phyloP scores from a whole-genome alignment of 371 early-diverging fungal species.

The Mortierella sp. region DNA sequence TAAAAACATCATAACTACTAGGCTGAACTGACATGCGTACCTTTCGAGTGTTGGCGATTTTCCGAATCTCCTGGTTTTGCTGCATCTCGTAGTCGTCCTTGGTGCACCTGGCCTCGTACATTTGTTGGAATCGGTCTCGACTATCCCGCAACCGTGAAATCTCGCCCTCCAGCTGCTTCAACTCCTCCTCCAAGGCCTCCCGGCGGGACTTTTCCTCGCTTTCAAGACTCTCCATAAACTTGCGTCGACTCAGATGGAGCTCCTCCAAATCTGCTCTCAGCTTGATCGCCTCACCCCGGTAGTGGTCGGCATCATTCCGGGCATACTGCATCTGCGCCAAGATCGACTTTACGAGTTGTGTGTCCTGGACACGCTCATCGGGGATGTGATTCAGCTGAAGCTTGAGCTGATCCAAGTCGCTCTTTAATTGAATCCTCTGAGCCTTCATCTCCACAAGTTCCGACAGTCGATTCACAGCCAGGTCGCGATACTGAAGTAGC shows the following conservation, averaged over 20 bases:
- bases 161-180: slow-evolving; percentile 81
- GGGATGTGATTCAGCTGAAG: slow-evolving; percentile 65
- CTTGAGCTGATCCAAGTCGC: slow-evolving; percentile 64
- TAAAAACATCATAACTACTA: background rate
- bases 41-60: slow-evolving; percentile 78
- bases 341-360: slow-evolving; percentile 63
- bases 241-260: slow-evolving; percentile 75
- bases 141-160: slow-evolving; percentile 81
- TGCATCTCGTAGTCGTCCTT: slow-evolving; percentile 75
- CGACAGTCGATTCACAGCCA: slow-evolving; percentile 65
- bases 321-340: slow-evolving; percentile 68
- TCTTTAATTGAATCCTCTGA: slow-evolving; percentile 61
- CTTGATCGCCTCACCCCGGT: slow-evolving; percentile 65
- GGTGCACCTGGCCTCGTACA: slow-evolving; percentile 77
- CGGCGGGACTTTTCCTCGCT: slow-evolving; percentile 77
- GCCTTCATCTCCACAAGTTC: slow-evolving; percentile 69
- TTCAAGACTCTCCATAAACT: slow-evolving; percentile 61
- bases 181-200: slow-evolving; percentile 69
- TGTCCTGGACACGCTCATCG: slow-evolving; percentile 62
- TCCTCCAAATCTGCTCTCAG: slow-evolving; percentile 74
- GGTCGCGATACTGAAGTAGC: slow-evolving; percentile 58
- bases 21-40: slow-evolving; percentile 8
- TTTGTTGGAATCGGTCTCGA: slow-evolving; percentile 83
- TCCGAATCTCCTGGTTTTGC: slow-evolving; percentile 74
- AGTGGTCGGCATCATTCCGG: slow-evolving; percentile 62